These are phyloP conservation scores for Pythium scleroteichum DNA, from an alignment of 352 stramenopile genomes.

Conservation along the genomic window DNA sequence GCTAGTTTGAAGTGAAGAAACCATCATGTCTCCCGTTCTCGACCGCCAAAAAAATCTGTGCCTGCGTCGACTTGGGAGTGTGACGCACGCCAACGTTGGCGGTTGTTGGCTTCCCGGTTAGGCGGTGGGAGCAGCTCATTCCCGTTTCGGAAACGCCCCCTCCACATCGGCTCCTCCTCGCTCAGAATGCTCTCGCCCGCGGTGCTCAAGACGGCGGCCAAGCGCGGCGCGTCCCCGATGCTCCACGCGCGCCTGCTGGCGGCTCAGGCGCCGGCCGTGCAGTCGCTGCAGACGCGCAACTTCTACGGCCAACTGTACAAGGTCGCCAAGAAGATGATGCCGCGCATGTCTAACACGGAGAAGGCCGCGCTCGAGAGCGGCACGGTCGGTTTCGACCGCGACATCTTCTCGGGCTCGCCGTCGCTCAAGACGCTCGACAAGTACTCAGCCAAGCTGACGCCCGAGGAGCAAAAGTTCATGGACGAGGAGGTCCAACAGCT, in stretches of 20 bases:
- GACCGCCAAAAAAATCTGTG: conserved; percentile 17
- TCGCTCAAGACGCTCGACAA: conserved; percentile 92
- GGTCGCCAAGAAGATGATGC: conserved; percentile 94
- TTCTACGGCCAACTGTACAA: conserved; percentile 93
- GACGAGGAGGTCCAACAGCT: conserved; percentile 95
- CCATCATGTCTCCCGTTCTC: conserved; percentile 2
- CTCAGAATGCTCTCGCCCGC: conserved; percentile 37
- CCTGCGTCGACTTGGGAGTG: not conserved
- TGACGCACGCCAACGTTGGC: conserved; percentile 7
- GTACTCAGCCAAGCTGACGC: conserved; percentile 92
- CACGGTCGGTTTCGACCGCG: conserved; percentile 96
- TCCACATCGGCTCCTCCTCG: not conserved
- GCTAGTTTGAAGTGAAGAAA: too few species aligned
- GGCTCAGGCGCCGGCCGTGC: conserved; percentile 44
- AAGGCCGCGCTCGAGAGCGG: conserved; percentile 94
- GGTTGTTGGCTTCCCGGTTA: conserved; percentile 12
- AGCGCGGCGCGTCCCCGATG: conserved; percentile 26
- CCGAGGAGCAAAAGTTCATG: conserved; percentile 95
- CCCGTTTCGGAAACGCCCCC: conserved; percentile 19
- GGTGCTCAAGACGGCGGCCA: conserved; percentile 44
- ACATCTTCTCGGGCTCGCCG: conserved; percentile 96
- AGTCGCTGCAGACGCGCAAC: conserved; percentile 67
- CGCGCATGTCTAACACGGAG: conserved; percentile 94
- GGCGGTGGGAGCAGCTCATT: conserved; percentile 8
- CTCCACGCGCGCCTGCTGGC: conserved; percentile 14